phyloP scores from a whole-genome alignment of 495 filamentous ascomycete genomes.

The Schizothecium vesticola region DNA sequence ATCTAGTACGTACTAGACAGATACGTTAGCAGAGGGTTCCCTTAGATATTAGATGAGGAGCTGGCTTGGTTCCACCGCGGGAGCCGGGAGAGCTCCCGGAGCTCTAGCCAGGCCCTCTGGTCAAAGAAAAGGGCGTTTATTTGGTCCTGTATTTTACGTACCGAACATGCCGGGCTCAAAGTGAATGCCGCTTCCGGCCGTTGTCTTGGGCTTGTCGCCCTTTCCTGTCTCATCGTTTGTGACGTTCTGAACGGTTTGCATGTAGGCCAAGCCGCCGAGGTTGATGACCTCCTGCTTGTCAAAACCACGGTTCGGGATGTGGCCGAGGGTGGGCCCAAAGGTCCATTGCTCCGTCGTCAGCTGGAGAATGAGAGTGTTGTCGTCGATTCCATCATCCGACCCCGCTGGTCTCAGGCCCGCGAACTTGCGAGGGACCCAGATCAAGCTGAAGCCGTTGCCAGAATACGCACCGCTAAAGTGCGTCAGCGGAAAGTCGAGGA shows the following conservation, averaged over 20 bases:
- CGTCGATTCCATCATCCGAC: background rate
- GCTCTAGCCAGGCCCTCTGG: too few species aligned
- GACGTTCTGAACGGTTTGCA: conserved; percentile 5
- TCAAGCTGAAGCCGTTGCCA: conserved; percentile 9
- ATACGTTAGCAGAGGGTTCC: too few species aligned
- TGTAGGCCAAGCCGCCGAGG: background rate
- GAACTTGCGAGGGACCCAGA: background rate
- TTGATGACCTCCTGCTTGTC: background rate
- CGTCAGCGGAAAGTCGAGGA: conserved; percentile 3
- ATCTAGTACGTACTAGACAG: too few species aligned
- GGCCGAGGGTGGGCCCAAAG: conserved; percentile 1
- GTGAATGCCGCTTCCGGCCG: background rate
- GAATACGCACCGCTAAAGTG: conserved; percentile 1
- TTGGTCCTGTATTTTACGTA: too few species aligned
- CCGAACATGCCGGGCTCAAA: conserved; percentile 5
- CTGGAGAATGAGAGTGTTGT: background rate
- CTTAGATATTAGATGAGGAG: too few species aligned
- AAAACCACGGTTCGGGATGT: background rate
- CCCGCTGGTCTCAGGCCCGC: too few species aligned
- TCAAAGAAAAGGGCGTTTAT: too few species aligned
- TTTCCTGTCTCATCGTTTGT: conserved; percentile 1
- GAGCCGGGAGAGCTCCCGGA: too few species aligned
- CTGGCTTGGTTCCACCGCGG: too few species aligned
- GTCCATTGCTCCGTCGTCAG: conserved; percentile 7
- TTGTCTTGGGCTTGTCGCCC: background rate